Conservation (phyloP, 805 yeast species). For the Kregervanrija fluxuum region DNA sequence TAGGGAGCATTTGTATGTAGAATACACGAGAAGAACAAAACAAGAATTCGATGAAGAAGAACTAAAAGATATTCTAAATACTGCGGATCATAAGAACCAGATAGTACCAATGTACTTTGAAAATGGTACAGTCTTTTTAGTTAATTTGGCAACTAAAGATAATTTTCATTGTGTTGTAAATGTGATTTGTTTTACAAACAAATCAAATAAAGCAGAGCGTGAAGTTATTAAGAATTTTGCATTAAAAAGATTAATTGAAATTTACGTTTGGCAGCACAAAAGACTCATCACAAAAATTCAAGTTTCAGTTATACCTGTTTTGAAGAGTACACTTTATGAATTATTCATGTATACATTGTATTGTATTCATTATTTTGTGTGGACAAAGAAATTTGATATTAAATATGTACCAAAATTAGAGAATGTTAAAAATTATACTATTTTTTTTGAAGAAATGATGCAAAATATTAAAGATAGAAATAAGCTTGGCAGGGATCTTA, state of each 20-base stretch:
- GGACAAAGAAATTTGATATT: conserved; percentile 17
- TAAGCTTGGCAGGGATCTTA: conserved; percentile 7
- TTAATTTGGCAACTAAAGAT: conserved; percentile 20
- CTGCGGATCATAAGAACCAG: conserved; percentile 23
- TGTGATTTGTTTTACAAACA: conserved; percentile 21
- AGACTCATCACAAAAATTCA: conserved; percentile 20
- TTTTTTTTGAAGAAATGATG: conserved; percentile 24
- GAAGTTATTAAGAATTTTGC: conserved; percentile 23
- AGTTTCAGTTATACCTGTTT: conserved; percentile 15
- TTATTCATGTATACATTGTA: conserved; percentile 21
- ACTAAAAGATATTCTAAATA: conserved; percentile 18
- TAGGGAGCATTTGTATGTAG: conserved; percentile 23
- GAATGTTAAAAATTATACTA: conserved; percentile 21
- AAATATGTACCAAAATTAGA: conserved; percentile 13
- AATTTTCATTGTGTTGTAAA: conserved; percentile 11
- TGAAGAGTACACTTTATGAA: conserved; percentile 18
- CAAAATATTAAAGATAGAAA: conserved; percentile 16
- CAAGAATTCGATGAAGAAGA: conserved; percentile 26
- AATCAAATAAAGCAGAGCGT: conserved; percentile 17
- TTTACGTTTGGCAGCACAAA: conserved; percentile 25
- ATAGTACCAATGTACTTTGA: conserved; percentile 26
- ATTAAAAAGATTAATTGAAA: conserved; percentile 23
- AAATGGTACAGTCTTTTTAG: conserved; percentile 22
- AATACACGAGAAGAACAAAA: conserved; percentile 19
- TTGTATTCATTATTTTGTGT: conserved; percentile 22